Base-by-base conservation (phyloP, 2,329 filamentous ascomycete species). In the Colletotrichum costaricense region DNA sequence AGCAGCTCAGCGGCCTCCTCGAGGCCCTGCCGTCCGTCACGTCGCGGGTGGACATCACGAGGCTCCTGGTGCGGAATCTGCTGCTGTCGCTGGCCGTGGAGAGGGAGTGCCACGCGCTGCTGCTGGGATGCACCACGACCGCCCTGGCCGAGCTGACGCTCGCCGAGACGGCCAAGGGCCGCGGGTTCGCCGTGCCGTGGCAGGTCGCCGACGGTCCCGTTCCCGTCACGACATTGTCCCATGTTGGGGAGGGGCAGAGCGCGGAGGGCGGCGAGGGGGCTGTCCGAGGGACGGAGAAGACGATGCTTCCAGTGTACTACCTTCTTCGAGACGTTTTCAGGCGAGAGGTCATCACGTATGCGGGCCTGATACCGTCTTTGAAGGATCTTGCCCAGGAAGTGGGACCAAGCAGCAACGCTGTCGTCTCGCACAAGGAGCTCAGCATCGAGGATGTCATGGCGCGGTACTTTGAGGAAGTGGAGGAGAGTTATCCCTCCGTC, bases 371-470 rank as follows among this genome's bases (percentile, higher is more conserved):
- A 2, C 87, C 90, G 14, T 84, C 89, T 22, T 82, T 95, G 4
- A 79, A 81, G 2, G 82, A 83, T 12, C 78, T 92, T 56, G 83
- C 87, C n/a, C 60, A 58, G 26, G 66, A 79, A 49, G 77, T 78
- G 52, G 74, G 77, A 33, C 77, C 76, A 33, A 71, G 81, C 63
- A 72, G 78, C 73, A 76, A 70, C 22, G 80, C 82, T 63, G 82
- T 93, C 79, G 82, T 91, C 3, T 93, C 90, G 38, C 91, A 93
- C 76, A 94, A 92, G 79, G 93, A 95, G 76, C 89, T 94, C 58
- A 97, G 95, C 58, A 98, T 99, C 78, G 95, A 98, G 79, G 93
- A 95, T 77, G 89, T 99, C 67, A 95, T 98, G 92, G 85, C 88
- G 71, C 92, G 95, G 70, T 99, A 98, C 81, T 98, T 99, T 79